Percentiles rank a stretch among this genome's conserved stretches.
Evolutionary conservation across 179 eudicot species (phyloP).

Genomic region (Beta lomatogona): DNA sequence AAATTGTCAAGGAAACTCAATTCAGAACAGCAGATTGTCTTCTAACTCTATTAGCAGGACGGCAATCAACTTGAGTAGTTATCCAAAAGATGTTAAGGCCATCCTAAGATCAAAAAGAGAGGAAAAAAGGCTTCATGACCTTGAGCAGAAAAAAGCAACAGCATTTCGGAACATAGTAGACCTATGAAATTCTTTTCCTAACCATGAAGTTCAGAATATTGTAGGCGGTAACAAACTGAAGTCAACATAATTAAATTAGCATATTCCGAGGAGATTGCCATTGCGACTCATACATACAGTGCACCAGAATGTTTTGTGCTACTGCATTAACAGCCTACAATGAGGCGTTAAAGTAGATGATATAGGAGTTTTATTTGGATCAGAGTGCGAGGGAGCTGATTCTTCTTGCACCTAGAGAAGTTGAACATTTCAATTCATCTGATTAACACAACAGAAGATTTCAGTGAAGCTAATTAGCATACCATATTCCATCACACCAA

Average conservation of each 20-base stretch:
- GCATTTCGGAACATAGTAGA: neutral
- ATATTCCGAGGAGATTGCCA: neutral
- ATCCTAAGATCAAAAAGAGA: neutral
- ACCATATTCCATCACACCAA: too few species aligned
- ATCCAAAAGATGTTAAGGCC: too few species aligned
- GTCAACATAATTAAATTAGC: neutral
- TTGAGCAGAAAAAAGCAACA: neutral
- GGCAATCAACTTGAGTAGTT: neutral
- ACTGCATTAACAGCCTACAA: neutral
- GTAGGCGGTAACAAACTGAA: neutral
- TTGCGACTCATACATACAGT: neutral
- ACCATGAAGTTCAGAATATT: neutral
- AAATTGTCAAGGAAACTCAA: neutral
- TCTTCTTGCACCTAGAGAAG: neutral
- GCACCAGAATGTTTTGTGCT: neutral
- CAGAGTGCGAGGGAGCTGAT: neutral
- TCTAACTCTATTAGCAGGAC: neutral
- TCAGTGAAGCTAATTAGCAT: too few species aligned
- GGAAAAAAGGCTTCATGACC: neutral
- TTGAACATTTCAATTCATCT: neutral
- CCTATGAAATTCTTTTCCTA: neutral
- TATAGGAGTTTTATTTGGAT: neutral
- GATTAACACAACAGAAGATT: neutral
- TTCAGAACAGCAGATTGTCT: too few species aligned
- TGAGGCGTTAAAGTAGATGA: neutral